Evolutionary conservation across 1,284 basidiomycete genomes (phyloP), one percentile per base, ranked within the genome.

Genomic region (Cryptococcus sp.): DNA sequence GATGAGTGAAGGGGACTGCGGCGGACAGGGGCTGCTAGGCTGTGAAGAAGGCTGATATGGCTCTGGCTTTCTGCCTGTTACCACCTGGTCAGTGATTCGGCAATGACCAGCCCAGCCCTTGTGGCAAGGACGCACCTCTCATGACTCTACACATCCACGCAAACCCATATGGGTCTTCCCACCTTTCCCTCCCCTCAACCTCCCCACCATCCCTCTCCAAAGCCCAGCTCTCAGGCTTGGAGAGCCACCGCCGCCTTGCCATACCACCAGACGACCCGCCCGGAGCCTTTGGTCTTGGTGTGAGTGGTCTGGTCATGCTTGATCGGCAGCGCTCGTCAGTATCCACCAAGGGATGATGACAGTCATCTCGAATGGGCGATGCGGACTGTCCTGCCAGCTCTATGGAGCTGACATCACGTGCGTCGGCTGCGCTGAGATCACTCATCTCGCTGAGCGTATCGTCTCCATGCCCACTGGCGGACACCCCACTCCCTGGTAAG

Each of bases 81-180:
- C 43, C 5, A n/a, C n/a, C 21, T 21, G 11, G 9, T 6, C 13
- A 24, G 24, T 21, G 9, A 44, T 21, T 33, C 35, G n/a, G 23
- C 38, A 18, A 7, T 50, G 8, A 28, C n/a, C 16, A 50, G 16
- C 11, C 35, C 16, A 18, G 23, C 36, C 35, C 24, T 8, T 46
- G 4, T 20, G 28, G 2, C n/a, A 16, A 21, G 2, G 37, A 49
- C 58, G 44, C 23, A 57, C 59, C 46, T 44, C 23, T 16, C 23
- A 52, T 35, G n/a, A 21, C n/a, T 6, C 37, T 18, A 37, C 44
- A 35, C 50, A 55, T 48, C 50, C 37, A 40, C 43, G 23, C 20
- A 13, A 60, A 60, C 7, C 58, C 54, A 28, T 49, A 60, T 3
- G 53, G 46, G 21, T 55, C 51, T 15, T 37, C 35, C 18, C 52